Evolutionary conservation across 768 basidiomycete species (phyloP), one percentile per base, ranked within the genome.

Genomic region (Kwoniella dejecticola): DNA sequence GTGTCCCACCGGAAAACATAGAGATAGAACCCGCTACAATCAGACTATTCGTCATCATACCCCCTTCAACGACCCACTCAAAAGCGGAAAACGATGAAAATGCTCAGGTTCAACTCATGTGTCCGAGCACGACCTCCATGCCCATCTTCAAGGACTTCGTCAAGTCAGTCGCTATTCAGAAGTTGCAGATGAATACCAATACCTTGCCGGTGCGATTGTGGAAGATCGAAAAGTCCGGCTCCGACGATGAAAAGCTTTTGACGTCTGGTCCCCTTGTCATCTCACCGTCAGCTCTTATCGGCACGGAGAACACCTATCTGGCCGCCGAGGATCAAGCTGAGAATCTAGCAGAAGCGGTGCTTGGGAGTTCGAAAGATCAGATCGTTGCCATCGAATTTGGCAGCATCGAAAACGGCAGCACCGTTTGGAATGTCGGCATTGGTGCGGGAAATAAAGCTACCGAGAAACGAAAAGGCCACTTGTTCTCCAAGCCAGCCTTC

Each of bases 301-400:
- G 2, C 2, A 62, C 60, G 2, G 17, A 11, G 6, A 40, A 46
- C 27, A 31, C 24, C 26, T 26, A 13, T 41, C 27, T 62, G 12
- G 27, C 49, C 3, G 30, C 60, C 4, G 53, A 62, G 29, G 38
- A 44, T 15, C 3, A 12, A 13, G 45, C 49, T 24, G 44, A 56
- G 19, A 53, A 58, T 45, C 31, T 64, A 30, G 70, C 85, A 47
- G 87, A 76, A 40, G 58, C 52, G 3, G 38, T 62, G 2, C 29
- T 62, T 19, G 60, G 60, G 17, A 54, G 33, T 19, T 62, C 60
- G 17, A 62, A 62, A n/a, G 31, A 44, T 15, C 60, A 62, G n/a
- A 62, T 38, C 7, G 38, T 93, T 77, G 85, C 87, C 1, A 84
- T 92, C n/a, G 92, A 96, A 69, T 84, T 88, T 41, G 70, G 63